phyloP scores from a whole-genome alignment of 805 yeast species.

The Candida glaebosa region DNA sequence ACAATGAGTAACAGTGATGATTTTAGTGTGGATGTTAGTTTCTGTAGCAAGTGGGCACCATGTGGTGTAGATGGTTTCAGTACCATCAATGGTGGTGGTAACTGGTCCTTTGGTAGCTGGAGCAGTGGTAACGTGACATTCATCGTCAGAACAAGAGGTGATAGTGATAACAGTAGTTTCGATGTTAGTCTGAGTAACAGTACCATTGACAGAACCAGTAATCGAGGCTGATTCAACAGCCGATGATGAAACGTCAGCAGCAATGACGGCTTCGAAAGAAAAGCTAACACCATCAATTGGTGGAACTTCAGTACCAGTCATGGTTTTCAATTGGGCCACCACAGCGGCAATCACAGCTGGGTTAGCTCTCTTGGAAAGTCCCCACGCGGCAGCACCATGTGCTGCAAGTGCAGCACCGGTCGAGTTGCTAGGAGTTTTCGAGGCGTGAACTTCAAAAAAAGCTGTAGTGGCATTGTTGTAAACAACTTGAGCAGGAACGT shows the following conservation, averaged over 20 bases:
- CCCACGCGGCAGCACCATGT: conserved; percentile 30
- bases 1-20: conserved; percentile 35
- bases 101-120: conserved; percentile 22
- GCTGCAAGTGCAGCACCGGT: conserved; percentile 41
- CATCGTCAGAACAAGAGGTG: conserved; percentile 33
- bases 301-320: conserved; percentile 22
- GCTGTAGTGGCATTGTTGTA: conserved; percentile 17
- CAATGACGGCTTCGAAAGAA: conserved; percentile 11
- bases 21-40: conserved; percentile 25
- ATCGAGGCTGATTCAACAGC: conserved; percentile 25
- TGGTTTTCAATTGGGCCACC: conserved; percentile 15
- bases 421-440: conserved; percentile 29
- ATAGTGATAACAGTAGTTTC: conserved; percentile 30
- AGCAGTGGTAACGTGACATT: conserved; percentile 26
- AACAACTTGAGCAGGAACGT: conserved; percentile 29
- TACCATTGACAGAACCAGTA: conserved; percentile 9
- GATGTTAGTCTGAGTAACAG: conserved; percentile 9
- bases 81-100: conserved; percentile 22
- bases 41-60: conserved; percentile 21
- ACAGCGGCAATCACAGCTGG: conserved; percentile 24
- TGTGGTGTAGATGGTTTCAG: conserved; percentile 30
- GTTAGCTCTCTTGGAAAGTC: conserved; percentile 30
- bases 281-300: conserved; percentile 7
- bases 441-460: conserved; percentile 26
- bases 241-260: conserved; percentile 15